phyloP scores from a whole-genome alignment of 2,329 filamentous ascomycete species.

The Ophiocordyceps robertsii region DNA sequence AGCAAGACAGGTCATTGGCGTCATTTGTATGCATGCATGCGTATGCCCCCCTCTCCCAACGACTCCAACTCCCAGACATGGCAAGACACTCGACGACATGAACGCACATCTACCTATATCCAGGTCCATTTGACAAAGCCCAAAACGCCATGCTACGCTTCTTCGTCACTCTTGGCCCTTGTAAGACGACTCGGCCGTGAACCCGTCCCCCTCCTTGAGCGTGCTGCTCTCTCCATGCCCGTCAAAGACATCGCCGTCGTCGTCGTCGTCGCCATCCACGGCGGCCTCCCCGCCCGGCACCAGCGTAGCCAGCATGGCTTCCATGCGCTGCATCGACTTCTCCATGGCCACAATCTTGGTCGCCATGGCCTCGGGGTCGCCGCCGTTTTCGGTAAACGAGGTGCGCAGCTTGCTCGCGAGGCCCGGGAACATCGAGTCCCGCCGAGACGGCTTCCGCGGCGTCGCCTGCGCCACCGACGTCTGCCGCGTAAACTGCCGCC shows the following conservation, averaged over 20 bases:
- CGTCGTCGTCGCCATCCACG: constrained; percentile 8
- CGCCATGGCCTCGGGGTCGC: constrained; percentile 29
- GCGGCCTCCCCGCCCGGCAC: constrained; percentile 10
- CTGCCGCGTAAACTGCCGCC: constrained; percentile 38
- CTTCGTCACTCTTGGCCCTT: constrained; percentile 5
- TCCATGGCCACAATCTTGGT: constrained; percentile 36
- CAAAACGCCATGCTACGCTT: background rate
- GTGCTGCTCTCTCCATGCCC: constrained; percentile 16
- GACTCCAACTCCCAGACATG: too few relatives aligned
- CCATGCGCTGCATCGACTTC: constrained; percentile 32
- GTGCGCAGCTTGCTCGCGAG: constrained; percentile 32
- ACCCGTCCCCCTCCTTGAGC: constrained; percentile 12
- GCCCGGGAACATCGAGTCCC: constrained; percentile 45
- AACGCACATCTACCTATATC: background rate
- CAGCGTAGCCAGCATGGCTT: constrained; percentile 29
- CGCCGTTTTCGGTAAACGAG: constrained; percentile 29
- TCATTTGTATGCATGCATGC: too few relatives aligned
- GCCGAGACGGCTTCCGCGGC: constrained; percentile 23
- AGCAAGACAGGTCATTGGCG: too few relatives aligned
- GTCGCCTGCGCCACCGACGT: constrained; percentile 20
- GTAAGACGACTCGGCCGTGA: constrained; percentile 16
- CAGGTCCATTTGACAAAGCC: background rate
- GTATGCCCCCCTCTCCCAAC: too few relatives aligned
- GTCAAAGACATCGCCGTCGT: constrained; percentile 11
- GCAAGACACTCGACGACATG: too few relatives aligned